Evolutionary conservation across 73 alveolate genomes (phyloP).

Genomic region (Tetrahymena malaccensis): DNA sequence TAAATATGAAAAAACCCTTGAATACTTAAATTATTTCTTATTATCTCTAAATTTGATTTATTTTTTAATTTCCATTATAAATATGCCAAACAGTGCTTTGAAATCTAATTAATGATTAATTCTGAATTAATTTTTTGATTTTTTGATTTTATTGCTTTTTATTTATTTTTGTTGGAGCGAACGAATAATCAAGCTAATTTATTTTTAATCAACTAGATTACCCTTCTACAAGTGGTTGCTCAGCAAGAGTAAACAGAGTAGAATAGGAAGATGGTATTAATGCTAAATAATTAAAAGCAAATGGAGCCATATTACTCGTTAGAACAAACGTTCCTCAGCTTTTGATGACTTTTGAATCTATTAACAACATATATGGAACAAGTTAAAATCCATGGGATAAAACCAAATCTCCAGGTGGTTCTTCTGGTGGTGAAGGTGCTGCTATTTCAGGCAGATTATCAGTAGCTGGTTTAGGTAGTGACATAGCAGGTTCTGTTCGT

Average conservation of each 20-base stretch:
- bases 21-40: not conserved
- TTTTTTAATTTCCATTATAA: too few relatives aligned
- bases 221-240: not conserved
- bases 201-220: not conserved
- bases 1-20: not conserved
- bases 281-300: slow-evolving; percentile 34
- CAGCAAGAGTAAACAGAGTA: not conserved
- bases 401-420: slow-evolving; percentile 64
- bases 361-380: slow-evolving; percentile 46
- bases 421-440: slow-evolving; percentile 82
- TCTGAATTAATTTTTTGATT: not conserved
- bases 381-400: slow-evolving; percentile 55
- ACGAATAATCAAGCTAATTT: not conserved
- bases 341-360: slow-evolving; percentile 28
- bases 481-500: slow-evolving; percentile 69
- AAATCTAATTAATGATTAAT: not conserved
- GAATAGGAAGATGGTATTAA: slow-evolving; percentile 38
- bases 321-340: slow-evolving; percentile 53
- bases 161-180: not conserved
- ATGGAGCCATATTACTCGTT: slow-evolving; percentile 55
- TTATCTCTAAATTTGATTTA: not conserved
- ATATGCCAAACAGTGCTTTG: not conserved
- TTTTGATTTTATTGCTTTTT: not conserved
- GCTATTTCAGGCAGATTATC: slow-evolving; percentile 51
- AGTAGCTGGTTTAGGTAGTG: slow-evolving; percentile 68